Conservation (phyloP, 2,329 filamentous ascomycete species). For the Exophiala mesophila region DNA sequence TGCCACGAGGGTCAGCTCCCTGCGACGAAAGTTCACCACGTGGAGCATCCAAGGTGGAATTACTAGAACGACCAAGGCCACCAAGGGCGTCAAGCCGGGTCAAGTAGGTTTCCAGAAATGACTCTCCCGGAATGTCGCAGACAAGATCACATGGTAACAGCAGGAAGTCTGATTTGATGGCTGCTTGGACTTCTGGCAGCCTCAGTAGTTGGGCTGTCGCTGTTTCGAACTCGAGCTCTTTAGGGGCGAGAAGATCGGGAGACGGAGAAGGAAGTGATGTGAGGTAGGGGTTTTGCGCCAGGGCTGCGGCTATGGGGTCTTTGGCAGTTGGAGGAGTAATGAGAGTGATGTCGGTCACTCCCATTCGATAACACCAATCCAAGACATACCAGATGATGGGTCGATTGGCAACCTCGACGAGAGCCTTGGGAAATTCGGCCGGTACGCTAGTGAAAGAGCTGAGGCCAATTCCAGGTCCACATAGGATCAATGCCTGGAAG, state of each 20-base stretch:
- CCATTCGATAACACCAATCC: conserved; percentile 47
- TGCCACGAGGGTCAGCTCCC: conserved; percentile 53
- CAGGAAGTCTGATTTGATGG: conserved; percentile 79
- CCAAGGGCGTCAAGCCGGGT: conserved; percentile 67
- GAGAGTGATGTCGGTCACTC: conserved; percentile 44
- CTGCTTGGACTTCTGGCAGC: conserved; percentile 72
- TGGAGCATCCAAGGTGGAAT: conserved; percentile 38
- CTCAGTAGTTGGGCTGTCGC: conserved; percentile 86
- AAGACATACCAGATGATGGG: conserved; percentile 48
- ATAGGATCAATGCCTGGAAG: conserved; percentile 46
- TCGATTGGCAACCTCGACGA: conserved; percentile 47
- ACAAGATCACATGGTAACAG: conserved; percentile 90
- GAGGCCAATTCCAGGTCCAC: conserved; percentile 45
- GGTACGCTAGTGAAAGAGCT: conserved; percentile 48
- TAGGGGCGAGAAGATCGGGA: conserved; percentile 69
- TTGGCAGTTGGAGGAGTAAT: conserved; percentile 43
- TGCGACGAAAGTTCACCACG: conserved; percentile 45
- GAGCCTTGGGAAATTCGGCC: conserved; percentile 45
- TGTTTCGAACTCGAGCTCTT: conserved; percentile 71
- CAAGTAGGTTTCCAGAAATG: conserved; percentile 88
- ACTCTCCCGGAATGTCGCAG: conserved; percentile 79
- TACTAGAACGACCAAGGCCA: conserved; percentile 37
- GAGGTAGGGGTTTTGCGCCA: conserved; percentile 47
- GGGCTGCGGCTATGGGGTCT: conserved; percentile 41
- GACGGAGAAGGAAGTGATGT: conserved; percentile 46